Evolutionary conservation across 768 basidiomycete species (phyloP).

Genomic region (Lactifluus piperatus): DNA sequence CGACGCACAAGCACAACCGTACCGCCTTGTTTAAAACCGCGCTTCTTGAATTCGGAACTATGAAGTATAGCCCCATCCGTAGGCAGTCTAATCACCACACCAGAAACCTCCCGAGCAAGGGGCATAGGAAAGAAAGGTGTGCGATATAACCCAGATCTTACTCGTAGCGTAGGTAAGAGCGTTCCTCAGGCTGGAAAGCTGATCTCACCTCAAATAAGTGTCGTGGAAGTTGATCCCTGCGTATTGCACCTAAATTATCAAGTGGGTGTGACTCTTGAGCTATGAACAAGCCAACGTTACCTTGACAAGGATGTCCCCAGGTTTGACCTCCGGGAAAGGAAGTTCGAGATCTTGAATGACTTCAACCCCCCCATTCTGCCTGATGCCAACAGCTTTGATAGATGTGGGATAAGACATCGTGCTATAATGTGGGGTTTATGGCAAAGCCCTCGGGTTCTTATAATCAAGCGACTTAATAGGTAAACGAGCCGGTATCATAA

Average conservation of each 20-base stretch:
- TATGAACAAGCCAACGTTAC: slow-evolving; percentile 20
- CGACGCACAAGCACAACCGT: slow-evolving; percentile 60
- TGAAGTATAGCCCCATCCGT: slow-evolving; percentile 50
- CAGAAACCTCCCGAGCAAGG: slow-evolving; percentile 75
- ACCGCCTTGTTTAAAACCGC: slow-evolving; percentile 56
- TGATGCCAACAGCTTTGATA: slow-evolving; percentile 64
- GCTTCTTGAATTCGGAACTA: slow-evolving; percentile 52
- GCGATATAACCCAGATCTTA: slow-evolving; percentile 59
- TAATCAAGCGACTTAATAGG: neutral
- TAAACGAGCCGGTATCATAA: neutral
- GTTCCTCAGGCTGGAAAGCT: slow-evolving; percentile 16
- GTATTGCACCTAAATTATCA: slow-evolving; percentile 48
- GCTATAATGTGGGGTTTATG: neutral
- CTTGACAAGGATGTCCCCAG: slow-evolving; percentile 50
- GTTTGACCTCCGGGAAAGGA: slow-evolving; percentile 56
- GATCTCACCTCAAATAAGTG: slow-evolving; percentile 61
- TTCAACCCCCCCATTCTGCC: slow-evolving; percentile 65
- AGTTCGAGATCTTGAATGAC: slow-evolving; percentile 58
- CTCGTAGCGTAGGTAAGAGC: neutral
- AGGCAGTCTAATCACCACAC: slow-evolving; percentile 65
- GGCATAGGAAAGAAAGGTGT: slow-evolving; percentile 48
- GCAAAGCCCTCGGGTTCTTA: neutral
- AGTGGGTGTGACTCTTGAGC: neutral
- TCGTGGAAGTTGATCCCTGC: slow-evolving; percentile 83
- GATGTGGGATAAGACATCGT: slow-evolving; percentile 46